A percentile compares a stretch with the other conserved stretches of the same genome.
Conservation (phyloP, 768 basidiomycete genomes). For the Tremella mesenterica region DNA sequence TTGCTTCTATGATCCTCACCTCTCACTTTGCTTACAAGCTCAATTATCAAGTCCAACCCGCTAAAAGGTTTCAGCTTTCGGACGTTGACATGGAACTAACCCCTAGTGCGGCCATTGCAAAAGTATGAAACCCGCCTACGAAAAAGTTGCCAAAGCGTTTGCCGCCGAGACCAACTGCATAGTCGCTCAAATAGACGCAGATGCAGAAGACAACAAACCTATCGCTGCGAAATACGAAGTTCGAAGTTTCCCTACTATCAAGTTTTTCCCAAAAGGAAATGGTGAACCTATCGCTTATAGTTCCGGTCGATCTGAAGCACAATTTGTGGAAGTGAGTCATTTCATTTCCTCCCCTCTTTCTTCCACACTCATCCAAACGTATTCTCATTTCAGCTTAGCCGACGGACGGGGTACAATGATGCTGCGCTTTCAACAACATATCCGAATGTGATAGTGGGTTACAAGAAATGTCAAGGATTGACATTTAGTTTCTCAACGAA, state of each 20-base stretch:
- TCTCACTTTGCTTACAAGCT: too few species aligned
- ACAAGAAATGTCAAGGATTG: too few species aligned
- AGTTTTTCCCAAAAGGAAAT: conserved; percentile 69
- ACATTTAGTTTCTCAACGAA: conserved; percentile 39
- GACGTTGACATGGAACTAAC: neutral
- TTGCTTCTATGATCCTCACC: neutral
- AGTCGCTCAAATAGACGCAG: conserved; percentile 83
- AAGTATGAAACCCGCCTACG: conserved; percentile 73
- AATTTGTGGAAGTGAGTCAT: conserved; percentile 39
- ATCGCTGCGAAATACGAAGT: conserved; percentile 66
- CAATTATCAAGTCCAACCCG: too few species aligned
- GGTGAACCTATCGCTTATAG: conserved; percentile 62
- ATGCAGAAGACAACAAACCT: conserved; percentile 67
- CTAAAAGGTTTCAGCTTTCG: neutral
- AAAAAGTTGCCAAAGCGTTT: conserved; percentile 73
- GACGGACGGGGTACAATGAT: too few species aligned
- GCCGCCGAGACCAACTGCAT: conserved; percentile 68
- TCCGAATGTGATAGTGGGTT: too few species aligned
- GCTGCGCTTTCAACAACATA: neutral
- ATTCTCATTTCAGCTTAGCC: too few species aligned
- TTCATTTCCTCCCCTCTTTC: too few species aligned
- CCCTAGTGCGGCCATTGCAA: conserved; percentile 96
- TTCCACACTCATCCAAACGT: too few species aligned
- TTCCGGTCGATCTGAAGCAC: conserved; percentile 53
- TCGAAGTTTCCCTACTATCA: conserved; percentile 80